Conservation (phyloP, 176 grass and related monocot species). For the Eleusine indica region DNA sequence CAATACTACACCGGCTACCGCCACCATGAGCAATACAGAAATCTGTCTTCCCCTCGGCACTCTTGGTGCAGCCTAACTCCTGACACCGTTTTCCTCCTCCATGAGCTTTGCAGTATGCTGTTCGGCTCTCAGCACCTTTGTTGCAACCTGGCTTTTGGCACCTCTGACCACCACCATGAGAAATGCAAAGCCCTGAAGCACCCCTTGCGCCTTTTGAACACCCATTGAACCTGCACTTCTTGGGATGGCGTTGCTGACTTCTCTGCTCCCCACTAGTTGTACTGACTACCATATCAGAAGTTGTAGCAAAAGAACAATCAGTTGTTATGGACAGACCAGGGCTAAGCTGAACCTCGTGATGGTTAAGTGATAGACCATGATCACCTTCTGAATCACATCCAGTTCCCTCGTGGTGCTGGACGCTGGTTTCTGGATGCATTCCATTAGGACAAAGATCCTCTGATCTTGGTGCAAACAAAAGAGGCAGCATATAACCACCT, state of each 20-base stretch:
- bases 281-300: constrained; percentile 45
- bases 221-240: constrained; percentile 88
- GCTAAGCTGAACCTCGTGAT: constrained; percentile 44
- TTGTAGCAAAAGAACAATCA: constrained; percentile 53
- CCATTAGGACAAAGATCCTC: constrained; percentile 32
- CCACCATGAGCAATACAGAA: constrained; percentile 90
- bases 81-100: constrained; percentile 84
- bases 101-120: constrained; percentile 81
- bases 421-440: constrained; percentile 6
- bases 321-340: constrained; percentile 61
- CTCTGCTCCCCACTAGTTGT: constrained; percentile 41
- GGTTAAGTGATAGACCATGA: constrained; percentile 28
- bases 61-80: constrained; percentile 86
- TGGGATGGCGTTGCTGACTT: constrained; percentile 60
- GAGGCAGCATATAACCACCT: constrained; percentile 66
- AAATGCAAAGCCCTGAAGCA: constrained; percentile 84
- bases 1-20: constrained; percentile 51
- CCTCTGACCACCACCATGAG: constrained; percentile 80
- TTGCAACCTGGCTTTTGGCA: constrained; percentile 91
- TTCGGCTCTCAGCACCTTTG: constrained; percentile 86
- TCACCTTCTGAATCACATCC: constrained; percentile 22
- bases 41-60: constrained; percentile 90
- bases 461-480: constrained; percentile 73
- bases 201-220: constrained; percentile 87
- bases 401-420: constrained; percentile 38